Conservation (phyloP, 78 protist genomes). For the Guillardia theta region DNA sequence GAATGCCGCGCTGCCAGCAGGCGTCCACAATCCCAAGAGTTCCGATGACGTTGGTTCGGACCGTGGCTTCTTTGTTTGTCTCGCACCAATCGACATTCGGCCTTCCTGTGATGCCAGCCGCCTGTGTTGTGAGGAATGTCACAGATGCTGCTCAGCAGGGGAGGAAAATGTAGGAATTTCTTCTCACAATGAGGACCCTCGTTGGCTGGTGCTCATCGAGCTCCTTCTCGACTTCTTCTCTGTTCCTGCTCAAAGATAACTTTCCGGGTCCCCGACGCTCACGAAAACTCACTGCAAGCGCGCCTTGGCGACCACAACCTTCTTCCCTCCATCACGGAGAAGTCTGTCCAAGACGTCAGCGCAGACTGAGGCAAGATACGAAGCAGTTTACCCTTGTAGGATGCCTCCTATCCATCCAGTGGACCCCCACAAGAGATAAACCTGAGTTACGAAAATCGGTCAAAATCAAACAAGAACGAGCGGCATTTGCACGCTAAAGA, state of each 20-base stretch:
- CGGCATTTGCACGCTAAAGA: neutral
- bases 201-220: conserved; percentile 66
- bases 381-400: neutral
- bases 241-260: neutral
- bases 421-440: neutral
- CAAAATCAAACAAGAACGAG: neutral
- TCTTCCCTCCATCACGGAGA: neutral
- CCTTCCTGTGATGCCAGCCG: conserved; percentile 82
- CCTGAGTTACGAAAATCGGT: too few species aligned
- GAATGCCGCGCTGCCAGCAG: conserved; percentile 57
- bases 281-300: neutral
- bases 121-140: conserved; percentile 17
- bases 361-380: neutral
- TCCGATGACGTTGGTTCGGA: conserved; percentile 73
- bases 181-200: conserved; percentile 46
- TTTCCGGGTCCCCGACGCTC: neutral
- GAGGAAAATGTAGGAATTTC: neutral
- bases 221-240: conserved; percentile 51
- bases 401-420: neutral
- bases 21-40: conserved; percentile 63
- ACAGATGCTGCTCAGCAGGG: neutral
- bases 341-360: too few species aligned
- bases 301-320: neutral
- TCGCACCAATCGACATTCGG: conserved; percentile 92
- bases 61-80: conserved; percentile 63